Base-by-base conservation (phyloP, 495 filamentous ascomycete species). In the Podospora pseudoanserina region DNA sequence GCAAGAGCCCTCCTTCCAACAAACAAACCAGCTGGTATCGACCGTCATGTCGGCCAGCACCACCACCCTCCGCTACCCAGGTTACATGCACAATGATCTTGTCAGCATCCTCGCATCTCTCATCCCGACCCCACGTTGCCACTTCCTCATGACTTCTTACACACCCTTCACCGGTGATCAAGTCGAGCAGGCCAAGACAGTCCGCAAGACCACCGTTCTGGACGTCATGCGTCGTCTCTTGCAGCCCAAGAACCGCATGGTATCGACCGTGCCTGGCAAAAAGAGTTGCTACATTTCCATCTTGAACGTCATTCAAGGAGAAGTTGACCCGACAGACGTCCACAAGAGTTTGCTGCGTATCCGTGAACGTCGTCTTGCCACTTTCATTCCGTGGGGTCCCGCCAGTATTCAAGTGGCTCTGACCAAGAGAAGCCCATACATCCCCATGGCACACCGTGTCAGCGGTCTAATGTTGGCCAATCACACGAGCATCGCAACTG, bases 41-140 rank as follows among this genome's bases (percentile, higher is more conserved):
- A 99, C 96, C 2, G 96, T 99, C 71, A 99, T 99, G 95, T 97
- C 94, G 27, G 95, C 96, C 11, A 94, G 92, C 73, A 99, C 95
- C 1, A 97, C 94, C 5, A 97, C 95, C 7, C 89, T 99, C 39
- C 87, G 95, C 67, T 98, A 99, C 77, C 95, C 95, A 1, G 95
- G 96, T 28, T 99, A 99, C 76, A 98, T 99, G 96, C 95, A 99
- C 81, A 99, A 99, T 77, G 95, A 99, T 75, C 90, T 99, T 7
- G 94, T 96, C 70, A 93, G 94, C 74, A 97, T 99, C 74, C 88
- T 98, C 60, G 96, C 95, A 53, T 96, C 93, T 23, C 85, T 99
- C 5, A 97, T 99, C 63, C 95, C 95, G 9, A 98, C 93, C 0
- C 95, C 95, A 16, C 91, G 95, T 65, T 96, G 93, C 78, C 95